These are phyloP conservation scores for Syzygium oleosum DNA, from an alignment of 345 rosid genomes.

Conservation along the genomic window DNA sequence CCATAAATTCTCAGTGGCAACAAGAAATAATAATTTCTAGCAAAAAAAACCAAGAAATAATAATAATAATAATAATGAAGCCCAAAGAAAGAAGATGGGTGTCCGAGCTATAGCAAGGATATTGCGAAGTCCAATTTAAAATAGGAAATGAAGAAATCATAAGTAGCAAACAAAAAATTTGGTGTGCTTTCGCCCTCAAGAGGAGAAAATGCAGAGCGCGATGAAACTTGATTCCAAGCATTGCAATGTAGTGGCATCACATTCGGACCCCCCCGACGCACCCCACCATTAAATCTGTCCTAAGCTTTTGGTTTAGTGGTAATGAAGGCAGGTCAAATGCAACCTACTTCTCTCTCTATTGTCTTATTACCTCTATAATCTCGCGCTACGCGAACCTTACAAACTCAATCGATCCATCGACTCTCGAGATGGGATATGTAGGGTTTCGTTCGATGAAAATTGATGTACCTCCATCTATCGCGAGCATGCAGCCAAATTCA, in stretches of 20 bases:
- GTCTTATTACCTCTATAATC: neutral
- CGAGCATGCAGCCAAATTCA: neutral
- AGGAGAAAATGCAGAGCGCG: neutral
- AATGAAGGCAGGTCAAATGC: neutral
- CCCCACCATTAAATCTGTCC: neutral
- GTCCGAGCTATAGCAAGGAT: neutral
- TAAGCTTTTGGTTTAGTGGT: neutral
- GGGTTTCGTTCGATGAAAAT: neutral
- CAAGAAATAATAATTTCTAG: no score
- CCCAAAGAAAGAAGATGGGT: neutral
- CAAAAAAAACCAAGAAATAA: no score
- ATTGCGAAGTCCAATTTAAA: neutral
- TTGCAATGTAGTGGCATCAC: neutral
- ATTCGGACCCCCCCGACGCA: neutral
- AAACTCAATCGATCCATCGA: neutral
- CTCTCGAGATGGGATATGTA: neutral
- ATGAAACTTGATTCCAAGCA: neutral
- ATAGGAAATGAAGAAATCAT: neutral
- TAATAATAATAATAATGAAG: neutral
- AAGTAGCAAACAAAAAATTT: conserved; percentile 6
- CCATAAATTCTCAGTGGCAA: neutral
- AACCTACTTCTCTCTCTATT: no score
- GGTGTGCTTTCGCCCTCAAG: conserved; percentile 26
- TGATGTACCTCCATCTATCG: neutral
- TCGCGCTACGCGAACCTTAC: neutral